Evolutionary conservation across 305 asterid genomes (phyloP).

Genomic region (Euphrasia arctica): DNA sequence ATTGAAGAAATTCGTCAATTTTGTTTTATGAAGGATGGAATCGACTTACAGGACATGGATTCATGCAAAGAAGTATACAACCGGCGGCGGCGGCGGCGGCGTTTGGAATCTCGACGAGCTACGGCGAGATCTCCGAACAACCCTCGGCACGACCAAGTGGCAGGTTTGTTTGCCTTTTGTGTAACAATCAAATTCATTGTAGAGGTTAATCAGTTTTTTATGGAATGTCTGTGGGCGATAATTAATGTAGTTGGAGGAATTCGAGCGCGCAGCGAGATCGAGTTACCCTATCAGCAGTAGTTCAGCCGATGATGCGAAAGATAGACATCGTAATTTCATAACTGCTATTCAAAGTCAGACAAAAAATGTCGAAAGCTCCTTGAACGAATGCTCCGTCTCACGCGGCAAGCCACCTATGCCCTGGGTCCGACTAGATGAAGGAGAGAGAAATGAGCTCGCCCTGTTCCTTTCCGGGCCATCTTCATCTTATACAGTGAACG

Average conservation of each 20-base stretch:
- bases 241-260: constrained; percentile 80
- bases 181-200: neutral
- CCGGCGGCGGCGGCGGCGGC: too few relatives aligned
- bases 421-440: constrained; percentile 81
- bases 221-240: constrained; percentile 13
- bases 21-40: constrained; percentile 73
- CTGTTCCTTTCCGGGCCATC: constrained; percentile 63
- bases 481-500: constrained; percentile 27
- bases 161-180: constrained; percentile 49
- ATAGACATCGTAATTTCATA: constrained; percentile 66
- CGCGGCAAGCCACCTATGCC: constrained; percentile 82
- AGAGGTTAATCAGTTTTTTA: neutral
- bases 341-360: constrained; percentile 61
- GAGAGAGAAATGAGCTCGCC: constrained; percentile 80
- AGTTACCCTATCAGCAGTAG: constrained; percentile 50
- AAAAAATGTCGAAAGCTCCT: constrained; percentile 52
- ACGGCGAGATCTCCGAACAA: constrained; percentile 72
- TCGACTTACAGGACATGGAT: constrained; percentile 88
- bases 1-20: neutral
- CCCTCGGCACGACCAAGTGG: constrained; percentile 94
- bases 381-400: constrained; percentile 52
- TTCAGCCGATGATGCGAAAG: constrained; percentile 64
- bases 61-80: constrained; percentile 65
- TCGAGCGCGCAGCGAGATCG: constrained; percentile 69
- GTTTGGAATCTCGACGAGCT: constrained; percentile 73